Percentiles rank a stretch among this genome's conserved stretches.
These are phyloP conservation scores for Phlebiopsis gigantea DNA, from an alignment of 768 basidiomycete genomes.

Conservation along the genomic window DNA sequence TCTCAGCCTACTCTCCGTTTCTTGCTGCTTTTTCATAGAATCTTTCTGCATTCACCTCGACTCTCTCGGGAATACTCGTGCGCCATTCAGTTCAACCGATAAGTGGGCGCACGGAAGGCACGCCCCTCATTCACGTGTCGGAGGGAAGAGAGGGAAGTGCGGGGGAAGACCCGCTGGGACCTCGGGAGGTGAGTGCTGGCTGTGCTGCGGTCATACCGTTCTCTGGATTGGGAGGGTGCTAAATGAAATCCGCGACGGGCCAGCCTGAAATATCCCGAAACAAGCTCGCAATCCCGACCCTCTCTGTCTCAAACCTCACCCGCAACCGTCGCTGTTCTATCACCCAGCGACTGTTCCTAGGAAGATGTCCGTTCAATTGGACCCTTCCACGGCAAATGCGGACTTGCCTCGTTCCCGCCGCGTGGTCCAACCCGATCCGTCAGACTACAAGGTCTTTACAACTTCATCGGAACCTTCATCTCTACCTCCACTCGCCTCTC, in stretches of 20 bases:
- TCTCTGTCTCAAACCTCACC: not conserved
- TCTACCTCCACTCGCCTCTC: conserved; percentile 20
- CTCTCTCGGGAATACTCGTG: not conserved
- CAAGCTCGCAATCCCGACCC: not conserved
- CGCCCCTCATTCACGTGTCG: conserved; percentile 11
- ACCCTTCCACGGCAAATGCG: conserved; percentile 13
- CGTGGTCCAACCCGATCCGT: conserved; percentile 21
- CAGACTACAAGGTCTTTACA: conserved; percentile 15
- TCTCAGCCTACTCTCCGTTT: conserved; percentile 4
- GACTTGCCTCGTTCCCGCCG: conserved; percentile 29
- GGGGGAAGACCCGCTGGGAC: conserved; percentile 6
- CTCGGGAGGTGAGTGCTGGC: conserved; percentile 8
- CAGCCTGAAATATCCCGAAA: conserved; percentile 7
- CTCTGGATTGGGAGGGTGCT: conserved; percentile 1
- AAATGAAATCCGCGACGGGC: conserved; percentile 1
- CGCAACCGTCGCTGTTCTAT: not conserved
- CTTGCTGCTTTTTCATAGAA: conserved; percentile 11
- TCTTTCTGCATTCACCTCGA: not conserved
- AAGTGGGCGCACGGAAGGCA: conserved; percentile 7
- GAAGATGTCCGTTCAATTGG: conserved; percentile 2
- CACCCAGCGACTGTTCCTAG: conserved; percentile 1
- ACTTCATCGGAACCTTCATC: conserved; percentile 12
- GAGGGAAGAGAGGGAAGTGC: not conserved
- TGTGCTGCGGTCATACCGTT: conserved; percentile 5
- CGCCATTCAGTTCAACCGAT: conserved; percentile 10